Evolutionary conservation across 2,329 filamentous ascomycete genomes (phyloP), one percentile per base, ranked within the genome.

Genomic region (Fusarium metavorans): DNA sequence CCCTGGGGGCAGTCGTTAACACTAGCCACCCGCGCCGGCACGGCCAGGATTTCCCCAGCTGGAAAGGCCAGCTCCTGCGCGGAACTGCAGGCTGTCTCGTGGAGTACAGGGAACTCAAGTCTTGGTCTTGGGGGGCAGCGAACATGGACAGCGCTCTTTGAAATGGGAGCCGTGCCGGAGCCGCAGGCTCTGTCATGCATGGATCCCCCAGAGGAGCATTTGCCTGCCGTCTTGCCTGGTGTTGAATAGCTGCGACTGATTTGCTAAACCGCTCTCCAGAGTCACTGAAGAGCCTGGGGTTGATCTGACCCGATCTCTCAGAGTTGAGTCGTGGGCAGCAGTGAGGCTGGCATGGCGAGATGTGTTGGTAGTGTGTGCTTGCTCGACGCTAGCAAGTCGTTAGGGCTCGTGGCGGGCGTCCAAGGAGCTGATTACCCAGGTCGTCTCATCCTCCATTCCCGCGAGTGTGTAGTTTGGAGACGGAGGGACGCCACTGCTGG

Each of bases 111-210:
- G 25, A 60, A 57, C 39, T 35, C 54, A 66, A 39, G 66, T 23
- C 56, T 66, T 39, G 59, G 52, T 37, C 14, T 37, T 37, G 34
- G 34, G 54, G 65, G 65, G 52, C 30, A 59, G 32, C 56, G 4
- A 66, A 65, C 68, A 67, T 70, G 69, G 59, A 64, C 56, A 64
- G 37, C 63, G 50, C 56, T 68, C 54, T 59, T 64, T 35, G 27
- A 30, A 57, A 27, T 65, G 57, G 67, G 74, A 72, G 59, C 76
- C 63, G 61, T 73, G 48, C 61, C 69, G 75, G 72, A 77, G 66
- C 74, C 70, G 74, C 69, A 76, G 34, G 54, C 39, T 58, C 62
- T 64, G 41, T 35, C 43, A 62, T 69, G 61, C 64, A 64, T 70
- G 66, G 63, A 65, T 67, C 27, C 58, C 62, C 30, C 50, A 32